Evolutionary conservation across 352 stramenopile genomes (phyloP), one percentile per base, ranked within the genome.

Genomic region (Blastocystis sp.): DNA sequence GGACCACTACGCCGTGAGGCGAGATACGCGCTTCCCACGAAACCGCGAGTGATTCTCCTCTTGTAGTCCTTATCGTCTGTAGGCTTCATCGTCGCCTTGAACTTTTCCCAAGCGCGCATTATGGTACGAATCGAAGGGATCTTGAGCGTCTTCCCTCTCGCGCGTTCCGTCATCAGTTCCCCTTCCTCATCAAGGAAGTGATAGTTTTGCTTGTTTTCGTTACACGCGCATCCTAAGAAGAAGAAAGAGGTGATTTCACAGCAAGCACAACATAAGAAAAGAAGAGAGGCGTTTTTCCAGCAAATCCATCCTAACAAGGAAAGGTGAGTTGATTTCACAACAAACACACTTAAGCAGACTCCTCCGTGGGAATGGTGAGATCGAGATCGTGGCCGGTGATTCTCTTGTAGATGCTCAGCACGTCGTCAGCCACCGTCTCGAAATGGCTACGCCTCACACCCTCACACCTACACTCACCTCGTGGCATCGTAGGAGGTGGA

Each of bases 321-420:
- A 34, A 34, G 28, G 28, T 34, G 28, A 34, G 28, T 34, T 34
- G 28, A 34, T 34, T 34, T 34, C 28, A 34, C 42, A 60, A 4
- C 7, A 66, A 34, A 66, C 4, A 66, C n/a, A 34, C 40, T 40
- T 17, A 77, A 21, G 24, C 43, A 60, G 54, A 77, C 60, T 77
- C 66, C 42, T 77, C 28, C 40, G 54, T 77, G 24, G 38, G 66
- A 19, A 57, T 7, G 3, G 24, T 98, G 93, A 99, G 97, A 91
- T 98, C 95, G 69, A 99, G 92, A 57, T 96, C 92, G 90, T 98
- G 93, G 76, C 96, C 96, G 82, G 96, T 98, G 87, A 99, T 97
- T 87, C 96, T 93, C 92, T 98, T 94, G 93, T 98, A 99, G 77
- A 99, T 91, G 90, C 94, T 93, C 78, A 98, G 91, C 81, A 99